Evolutionary conservation across 1,284 basidiomycete species (phyloP).

Genomic region (Papiliotrema laurentii): DNA sequence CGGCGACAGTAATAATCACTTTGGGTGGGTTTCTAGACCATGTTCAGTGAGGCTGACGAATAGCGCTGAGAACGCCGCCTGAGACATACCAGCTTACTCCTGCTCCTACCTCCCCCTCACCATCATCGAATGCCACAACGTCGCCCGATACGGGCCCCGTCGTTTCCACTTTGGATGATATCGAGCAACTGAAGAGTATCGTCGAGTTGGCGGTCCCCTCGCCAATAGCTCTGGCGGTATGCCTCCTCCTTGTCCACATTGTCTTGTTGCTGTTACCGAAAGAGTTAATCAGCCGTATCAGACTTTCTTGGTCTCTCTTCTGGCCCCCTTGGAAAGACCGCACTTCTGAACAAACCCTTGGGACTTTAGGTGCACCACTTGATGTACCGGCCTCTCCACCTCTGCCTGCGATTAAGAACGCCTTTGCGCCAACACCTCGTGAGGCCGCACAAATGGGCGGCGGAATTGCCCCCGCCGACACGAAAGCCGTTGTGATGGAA

Average conservation of each 20-base stretch:
- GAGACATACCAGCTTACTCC: background rate
- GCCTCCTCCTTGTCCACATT: conserved; percentile 12
- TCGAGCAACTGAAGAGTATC: background rate
- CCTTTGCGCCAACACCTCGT: background rate
- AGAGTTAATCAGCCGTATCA: conserved; percentile 10
- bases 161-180: background rate
- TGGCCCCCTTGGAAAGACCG: conserved; percentile 35
- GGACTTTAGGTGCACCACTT: background rate
- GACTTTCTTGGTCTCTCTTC: conserved; percentile 22
- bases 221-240: conserved; percentile 1
- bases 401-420: background rate
- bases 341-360: background rate
- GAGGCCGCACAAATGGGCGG: background rate
- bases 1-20: conserved; percentile 25
- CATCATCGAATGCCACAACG: background rate
- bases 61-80: conserved; percentile 19
- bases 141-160: background rate
- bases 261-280: conserved; percentile 10
- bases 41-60: background rate
- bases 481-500: background rate
- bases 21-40: conserved; percentile 13
- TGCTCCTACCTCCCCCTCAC: background rate
- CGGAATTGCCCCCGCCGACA: background rate
- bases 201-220: background rate
- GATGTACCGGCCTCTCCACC: background rate